phyloP scores from a whole-genome alignment of 129 eudicot genomes.

The Ambrosia artemisiifolia region DNA sequence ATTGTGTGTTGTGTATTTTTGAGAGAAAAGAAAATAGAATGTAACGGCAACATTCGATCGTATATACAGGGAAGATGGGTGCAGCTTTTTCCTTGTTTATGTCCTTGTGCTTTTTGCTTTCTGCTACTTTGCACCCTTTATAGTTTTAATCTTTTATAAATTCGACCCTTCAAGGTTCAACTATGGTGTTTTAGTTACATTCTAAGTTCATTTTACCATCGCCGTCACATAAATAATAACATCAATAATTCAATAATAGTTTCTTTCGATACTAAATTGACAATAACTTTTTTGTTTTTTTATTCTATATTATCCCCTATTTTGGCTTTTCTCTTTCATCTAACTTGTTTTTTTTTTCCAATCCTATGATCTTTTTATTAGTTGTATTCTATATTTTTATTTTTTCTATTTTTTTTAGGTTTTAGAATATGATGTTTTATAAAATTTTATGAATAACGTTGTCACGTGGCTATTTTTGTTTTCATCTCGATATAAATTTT shows the following conservation, averaged over 20 bases:
- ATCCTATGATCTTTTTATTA: too few relatives aligned
- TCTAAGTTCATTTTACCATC: background rate
- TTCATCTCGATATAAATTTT: too few relatives aligned
- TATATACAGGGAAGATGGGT: constrained; percentile 33
- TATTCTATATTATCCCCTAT: too few relatives aligned
- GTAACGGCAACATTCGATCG: constrained; percentile 46
- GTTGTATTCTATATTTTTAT: too few relatives aligned
- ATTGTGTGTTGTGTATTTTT: background rate
- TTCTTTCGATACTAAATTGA: background rate
- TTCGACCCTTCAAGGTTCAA: background rate
- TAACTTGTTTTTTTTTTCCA: too few relatives aligned
- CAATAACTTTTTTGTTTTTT: too few relatives aligned
- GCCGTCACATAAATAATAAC: background rate
- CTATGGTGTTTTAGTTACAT: background rate
- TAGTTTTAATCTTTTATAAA: constrained; percentile 2
- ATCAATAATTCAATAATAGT: background rate
- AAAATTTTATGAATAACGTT: too few relatives aligned
- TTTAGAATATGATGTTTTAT: too few relatives aligned
- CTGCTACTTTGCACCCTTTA: constrained; percentile 16
- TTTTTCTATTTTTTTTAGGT: too few relatives aligned
- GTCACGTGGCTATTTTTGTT: too few relatives aligned
- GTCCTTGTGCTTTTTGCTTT: constrained; percentile 25
- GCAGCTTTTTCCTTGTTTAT: constrained; percentile 32
- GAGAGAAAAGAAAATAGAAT: constrained; percentile 31
- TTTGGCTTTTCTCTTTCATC: too few relatives aligned